These are phyloP conservation scores for Laguncularia racemosa DNA, from an alignment of 345 rosid genomes.

Conservation along the genomic window DNA sequence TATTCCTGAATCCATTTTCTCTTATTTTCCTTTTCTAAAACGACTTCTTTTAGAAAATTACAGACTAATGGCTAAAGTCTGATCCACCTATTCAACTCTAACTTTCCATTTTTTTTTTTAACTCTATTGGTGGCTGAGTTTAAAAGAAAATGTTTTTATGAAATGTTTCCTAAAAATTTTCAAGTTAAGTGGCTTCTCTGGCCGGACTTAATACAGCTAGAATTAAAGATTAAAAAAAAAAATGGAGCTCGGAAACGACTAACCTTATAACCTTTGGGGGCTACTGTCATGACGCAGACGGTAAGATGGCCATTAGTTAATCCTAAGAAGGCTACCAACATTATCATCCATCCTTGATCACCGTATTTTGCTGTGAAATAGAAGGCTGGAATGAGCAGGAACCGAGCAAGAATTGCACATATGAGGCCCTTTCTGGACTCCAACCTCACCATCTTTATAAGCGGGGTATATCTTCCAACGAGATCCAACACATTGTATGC, in stretches of 20 bases:
- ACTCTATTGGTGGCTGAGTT: no score
- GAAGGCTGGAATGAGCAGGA: constrained; percentile 61
- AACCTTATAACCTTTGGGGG: constrained; percentile 90
- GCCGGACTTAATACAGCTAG: no score
- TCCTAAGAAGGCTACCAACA: constrained; percentile 60
- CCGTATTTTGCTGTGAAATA: constrained; percentile 84
- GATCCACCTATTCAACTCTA: no score
- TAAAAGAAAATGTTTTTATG: no score
- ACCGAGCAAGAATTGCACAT: constrained; percentile 45
- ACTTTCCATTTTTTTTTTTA: no score
- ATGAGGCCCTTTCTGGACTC: constrained; percentile 62
- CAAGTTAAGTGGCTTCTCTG: no score
- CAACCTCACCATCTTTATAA: constrained; percentile 41
- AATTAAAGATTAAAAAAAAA: no score
- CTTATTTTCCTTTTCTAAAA: no score
- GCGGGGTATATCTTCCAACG: constrained; percentile 56
- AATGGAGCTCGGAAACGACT: neutral
- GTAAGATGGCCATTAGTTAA: constrained; percentile 74
- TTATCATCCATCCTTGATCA: constrained; percentile 91
- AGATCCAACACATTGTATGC: constrained; percentile 67
- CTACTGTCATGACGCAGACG: constrained; percentile 69
- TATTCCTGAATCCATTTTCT: no score
- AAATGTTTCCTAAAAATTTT: no score
- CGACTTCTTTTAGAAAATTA: no score
- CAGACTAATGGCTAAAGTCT: no score